Evolutionary conservation across 2,329 filamentous ascomycete species (phyloP), one percentile per base, ranked within the genome.

Genomic region (Pestalotiopsis sp.): DNA sequence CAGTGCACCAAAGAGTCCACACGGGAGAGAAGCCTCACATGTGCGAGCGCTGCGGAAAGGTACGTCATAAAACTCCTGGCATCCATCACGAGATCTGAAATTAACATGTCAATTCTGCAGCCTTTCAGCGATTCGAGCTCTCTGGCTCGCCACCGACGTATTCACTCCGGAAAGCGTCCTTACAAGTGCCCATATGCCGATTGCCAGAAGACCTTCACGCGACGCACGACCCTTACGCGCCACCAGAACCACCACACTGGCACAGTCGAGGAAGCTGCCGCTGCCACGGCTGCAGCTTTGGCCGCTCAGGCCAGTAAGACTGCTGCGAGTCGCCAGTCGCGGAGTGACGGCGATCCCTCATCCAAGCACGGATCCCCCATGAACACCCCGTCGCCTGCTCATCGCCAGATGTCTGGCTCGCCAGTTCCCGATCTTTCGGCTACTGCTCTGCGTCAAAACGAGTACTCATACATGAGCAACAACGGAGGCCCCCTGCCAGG

Each of bases 21-120:
- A 98, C 96, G 1, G 96, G 96, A 72, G 96, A 98, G 83, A 99
- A 99, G 82, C 96, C 96, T 64, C 96, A 99, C 77, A 95, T 96
- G 90, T 99, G 96, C 79, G 96, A 98, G 82, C 90, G 93, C 71
- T 98, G 96, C 80, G 93, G 94, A 80, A 98, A 98, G 91, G 95
- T 97, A 85, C 76, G 87, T 72, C 68, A 52, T 14, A 13, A 3
- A 25, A 36, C 7, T 7, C 5, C 31, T 36, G 31, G 31, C 9
- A 9, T 9, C 31, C 31, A 36, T 36, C 31, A 36, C 7, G 6
- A 9, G 1, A 7, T 36, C 31, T 61, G 67, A 69, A 59, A 74
- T 75, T 79, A 14, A 39, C 59, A 77, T 61, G 25, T 7, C 9
- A 4, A 58, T 68, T 75, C 41, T 75, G 41, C 76, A 97, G 95